These are phyloP conservation scores for Paracorniculantispora psalliotae DNA, from an alignment of 2,329 filamentous ascomycete genomes.

Conservation along the genomic window DNA sequence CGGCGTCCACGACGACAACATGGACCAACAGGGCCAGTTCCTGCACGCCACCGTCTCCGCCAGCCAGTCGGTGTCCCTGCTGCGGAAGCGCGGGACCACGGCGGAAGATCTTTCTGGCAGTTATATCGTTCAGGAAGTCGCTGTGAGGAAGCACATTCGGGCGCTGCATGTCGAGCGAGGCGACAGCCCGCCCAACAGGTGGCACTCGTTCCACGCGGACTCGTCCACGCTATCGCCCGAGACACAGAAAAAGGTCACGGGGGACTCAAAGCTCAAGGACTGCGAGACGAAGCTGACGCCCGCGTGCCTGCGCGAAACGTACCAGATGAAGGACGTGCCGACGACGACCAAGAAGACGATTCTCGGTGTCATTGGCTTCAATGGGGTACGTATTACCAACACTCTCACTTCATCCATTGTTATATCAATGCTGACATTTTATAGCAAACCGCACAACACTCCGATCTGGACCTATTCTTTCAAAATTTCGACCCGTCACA, in stretches of 20 bases:
- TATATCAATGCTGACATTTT: too few species aligned
- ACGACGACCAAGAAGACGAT: constrained; percentile 55
- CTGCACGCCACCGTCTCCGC: constrained; percentile 39
- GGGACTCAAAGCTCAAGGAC: constrained; percentile 17
- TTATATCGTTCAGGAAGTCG: neutral
- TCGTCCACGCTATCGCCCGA: neutral
- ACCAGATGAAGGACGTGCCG: constrained; percentile 42
- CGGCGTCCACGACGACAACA: constrained; percentile 31
- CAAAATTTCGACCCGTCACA: constrained; percentile 46
- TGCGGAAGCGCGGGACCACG: constrained; percentile 32
- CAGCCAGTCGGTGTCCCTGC: constrained; percentile 37
- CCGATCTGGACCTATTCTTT: constrained; percentile 54
- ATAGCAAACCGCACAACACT: constrained; percentile 44
- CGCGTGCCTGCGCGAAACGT: constrained; percentile 39
- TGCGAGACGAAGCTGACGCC: constrained; percentile 40
- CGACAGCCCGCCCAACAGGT: neutral
- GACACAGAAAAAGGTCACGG: neutral
- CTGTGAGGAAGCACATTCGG: neutral
- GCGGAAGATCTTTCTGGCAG: too few species aligned
- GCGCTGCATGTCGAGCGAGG: neutral
- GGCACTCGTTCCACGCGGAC: neutral
- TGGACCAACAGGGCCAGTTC: constrained; percentile 33
- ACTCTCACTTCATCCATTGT: neutral
- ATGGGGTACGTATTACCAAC: constrained; percentile 25
- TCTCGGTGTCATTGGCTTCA: constrained; percentile 54